Conservation (phyloP, 2,329 filamentous ascomycete species). For the Phaeosphaeria sp. region DNA sequence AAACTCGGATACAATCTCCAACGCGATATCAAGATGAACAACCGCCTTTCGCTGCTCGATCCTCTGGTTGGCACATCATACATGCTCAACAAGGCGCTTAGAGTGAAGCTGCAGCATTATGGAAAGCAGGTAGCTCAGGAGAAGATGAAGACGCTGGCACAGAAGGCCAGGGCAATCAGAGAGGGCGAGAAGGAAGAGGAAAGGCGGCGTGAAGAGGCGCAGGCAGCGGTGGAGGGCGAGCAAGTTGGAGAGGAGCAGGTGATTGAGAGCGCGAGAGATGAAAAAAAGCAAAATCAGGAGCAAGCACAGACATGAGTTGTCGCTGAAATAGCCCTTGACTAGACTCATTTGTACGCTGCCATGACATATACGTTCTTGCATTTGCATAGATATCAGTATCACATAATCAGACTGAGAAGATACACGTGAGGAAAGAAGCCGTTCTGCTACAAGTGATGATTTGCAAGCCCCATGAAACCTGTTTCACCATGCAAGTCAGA, state of each 20-base stretch:
- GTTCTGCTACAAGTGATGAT: constrained; percentile 41
- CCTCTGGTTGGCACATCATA: constrained; percentile 29
- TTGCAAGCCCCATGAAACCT: constrained; percentile 41
- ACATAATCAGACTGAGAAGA: neutral
- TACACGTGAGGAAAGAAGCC: constrained; percentile 12
- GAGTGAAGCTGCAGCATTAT: constrained; percentile 20
- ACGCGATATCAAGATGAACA: constrained; percentile 20
- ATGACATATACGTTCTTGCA: neutral
- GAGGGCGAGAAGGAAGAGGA: neutral
- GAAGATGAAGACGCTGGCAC: constrained; percentile 8
- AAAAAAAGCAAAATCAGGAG: neutral
- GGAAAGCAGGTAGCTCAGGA: constrained; percentile 13
- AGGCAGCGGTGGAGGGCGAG: too few relatives aligned
- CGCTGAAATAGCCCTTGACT: neutral
- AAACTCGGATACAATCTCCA: constrained; percentile 21
- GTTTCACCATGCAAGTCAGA: constrained; percentile 38
- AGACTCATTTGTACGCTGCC: neutral
- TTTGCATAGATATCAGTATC: neutral
- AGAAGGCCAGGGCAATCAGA: constrained; percentile 19
- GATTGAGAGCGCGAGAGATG: neutral
- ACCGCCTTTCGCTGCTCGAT: constrained; percentile 23
- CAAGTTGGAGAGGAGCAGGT: neutral
- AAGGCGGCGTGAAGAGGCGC: neutral
- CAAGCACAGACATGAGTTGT: neutral
- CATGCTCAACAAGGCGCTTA: constrained; percentile 15